Evolutionary conservation across 2,329 filamentous ascomycete species (phyloP).

Genomic region (Apiospora rasikravindrae): DNA sequence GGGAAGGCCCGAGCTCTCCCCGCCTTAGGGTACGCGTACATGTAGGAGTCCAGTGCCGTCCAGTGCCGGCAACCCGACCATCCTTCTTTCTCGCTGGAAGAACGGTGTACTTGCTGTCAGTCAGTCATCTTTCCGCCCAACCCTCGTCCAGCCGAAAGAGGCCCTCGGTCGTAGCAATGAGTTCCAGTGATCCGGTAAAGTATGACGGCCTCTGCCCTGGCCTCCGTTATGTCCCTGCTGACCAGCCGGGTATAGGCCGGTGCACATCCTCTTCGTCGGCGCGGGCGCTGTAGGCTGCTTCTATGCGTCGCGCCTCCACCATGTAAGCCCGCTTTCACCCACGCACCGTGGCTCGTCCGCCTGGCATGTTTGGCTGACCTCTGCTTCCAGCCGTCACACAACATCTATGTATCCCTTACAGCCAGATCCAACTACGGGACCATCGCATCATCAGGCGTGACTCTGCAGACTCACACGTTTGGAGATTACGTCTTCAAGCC

Average conservation of each 20-base stretch:
- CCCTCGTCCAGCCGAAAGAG: background rate
- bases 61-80: background rate
- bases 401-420: constrained; percentile 69
- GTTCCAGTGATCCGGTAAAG: constrained; percentile 5
- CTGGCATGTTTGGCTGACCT: background rate
- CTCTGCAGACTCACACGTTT: constrained; percentile 68
- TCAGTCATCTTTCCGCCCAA: background rate
- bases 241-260: constrained; percentile 41
- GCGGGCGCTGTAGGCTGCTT: constrained; percentile 76
- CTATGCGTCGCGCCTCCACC: constrained; percentile 71
- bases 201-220: background rate
- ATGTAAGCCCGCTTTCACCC: constrained; percentile 44
- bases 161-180: background rate
- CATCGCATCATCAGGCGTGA: constrained; percentile 66
- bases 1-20: background rate
- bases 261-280: constrained; percentile 69
- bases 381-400: constrained; percentile 47
- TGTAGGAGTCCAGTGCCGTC: background rate
- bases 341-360: constrained; percentile 2
- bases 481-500: constrained; percentile 70
- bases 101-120: background rate
- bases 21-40: background rate
- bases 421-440: constrained; percentile 75
- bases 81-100: background rate
- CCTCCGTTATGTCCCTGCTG: background rate